phyloP scores from a whole-genome alignment of 2,329 filamentous ascomycete genomes.

The Ophiocordyceps sinensis region DNA sequence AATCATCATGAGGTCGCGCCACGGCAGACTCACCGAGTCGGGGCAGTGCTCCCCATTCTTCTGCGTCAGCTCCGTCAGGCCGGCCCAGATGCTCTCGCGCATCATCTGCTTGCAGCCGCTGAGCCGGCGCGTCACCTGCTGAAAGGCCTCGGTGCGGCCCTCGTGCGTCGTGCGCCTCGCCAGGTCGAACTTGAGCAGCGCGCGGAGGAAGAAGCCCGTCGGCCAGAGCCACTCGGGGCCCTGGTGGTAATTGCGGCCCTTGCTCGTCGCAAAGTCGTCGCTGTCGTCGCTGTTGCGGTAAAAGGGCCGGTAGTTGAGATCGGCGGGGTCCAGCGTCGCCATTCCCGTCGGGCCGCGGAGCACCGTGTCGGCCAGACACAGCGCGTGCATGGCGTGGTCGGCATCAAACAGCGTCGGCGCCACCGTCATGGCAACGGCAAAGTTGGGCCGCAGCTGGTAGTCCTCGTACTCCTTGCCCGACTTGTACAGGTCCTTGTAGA shows the following conservation, averaged over 20 bases:
- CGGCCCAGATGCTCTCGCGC: slow-evolving; percentile 68
- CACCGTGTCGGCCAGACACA: slow-evolving; percentile 64
- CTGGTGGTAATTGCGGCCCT: slow-evolving; percentile 95
- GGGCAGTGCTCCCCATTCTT: slow-evolving; percentile 69
- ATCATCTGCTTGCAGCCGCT: slow-evolving; percentile 78
- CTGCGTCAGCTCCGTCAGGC: slow-evolving; percentile 84
- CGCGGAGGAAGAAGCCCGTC: slow-evolving; percentile 86
- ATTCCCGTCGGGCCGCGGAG: slow-evolving; percentile 84
- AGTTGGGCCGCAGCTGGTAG: slow-evolving; percentile 91
- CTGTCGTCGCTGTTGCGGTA: slow-evolving; percentile 94
- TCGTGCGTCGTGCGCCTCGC: slow-evolving; percentile 43
- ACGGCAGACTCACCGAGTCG: slow-evolving; percentile 59
- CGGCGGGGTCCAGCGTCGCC: slow-evolving; percentile 84
- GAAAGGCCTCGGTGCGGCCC: slow-evolving; percentile 74
- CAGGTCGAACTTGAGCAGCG: slow-evolving; percentile 81
- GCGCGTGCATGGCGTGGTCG: slow-evolving; percentile 61
- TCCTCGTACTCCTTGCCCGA: slow-evolving; percentile 95
- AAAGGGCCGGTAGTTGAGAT: slow-evolving; percentile 86
- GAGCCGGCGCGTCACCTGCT: slow-evolving; percentile 79
- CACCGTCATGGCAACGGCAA: slow-evolving; percentile 88
- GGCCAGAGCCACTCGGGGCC: slow-evolving; percentile 98
- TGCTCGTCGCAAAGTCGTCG: slow-evolving; percentile 77
- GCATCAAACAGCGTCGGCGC: slow-evolving; percentile 77
- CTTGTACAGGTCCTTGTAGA: slow-evolving; percentile 94
- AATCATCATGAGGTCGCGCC: too few relatives aligned